phyloP scores from a whole-genome alignment of 345 rosid genomes.

The Gossypium longicalyx region DNA sequence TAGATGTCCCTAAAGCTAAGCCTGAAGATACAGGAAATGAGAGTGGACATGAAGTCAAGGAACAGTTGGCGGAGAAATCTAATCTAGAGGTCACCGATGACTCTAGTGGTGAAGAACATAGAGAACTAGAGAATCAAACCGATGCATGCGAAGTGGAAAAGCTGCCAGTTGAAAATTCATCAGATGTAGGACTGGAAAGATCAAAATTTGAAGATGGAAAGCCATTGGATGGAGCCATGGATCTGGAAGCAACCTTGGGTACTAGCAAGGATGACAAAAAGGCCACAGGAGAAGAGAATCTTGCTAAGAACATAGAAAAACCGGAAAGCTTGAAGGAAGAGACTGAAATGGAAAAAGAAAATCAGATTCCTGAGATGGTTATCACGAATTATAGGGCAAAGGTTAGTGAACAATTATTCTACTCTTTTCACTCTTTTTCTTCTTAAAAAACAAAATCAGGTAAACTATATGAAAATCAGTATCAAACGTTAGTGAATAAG shows the following conservation, averaged over 20 bases:
- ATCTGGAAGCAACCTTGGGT: background rate
- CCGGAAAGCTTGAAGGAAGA: conserved; percentile 21
- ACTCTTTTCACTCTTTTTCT: background rate
- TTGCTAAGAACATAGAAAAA: conserved; percentile 7
- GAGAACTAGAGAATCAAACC: background rate
- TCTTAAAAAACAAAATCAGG: background rate
- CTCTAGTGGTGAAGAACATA: conserved; percentile 12
- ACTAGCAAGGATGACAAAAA: conserved; percentile 5
- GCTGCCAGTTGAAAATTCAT: background rate
- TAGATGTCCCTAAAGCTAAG: conserved; percentile 16
- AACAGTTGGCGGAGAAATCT: conserved; percentile 14
- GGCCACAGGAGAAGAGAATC: conserved; percentile 16
- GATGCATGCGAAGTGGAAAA: background rate
- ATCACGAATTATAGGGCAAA: background rate
- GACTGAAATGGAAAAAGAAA: conserved; percentile 11
- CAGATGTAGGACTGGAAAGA: background rate
- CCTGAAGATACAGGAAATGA: conserved; percentile 8
- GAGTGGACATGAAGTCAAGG: conserved; percentile 5
- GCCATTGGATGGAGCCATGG: conserved; percentile 16
- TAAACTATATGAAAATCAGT: background rate
- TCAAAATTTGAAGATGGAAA: conserved; percentile 15
- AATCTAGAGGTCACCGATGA: conserved; percentile 9
- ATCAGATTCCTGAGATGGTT: background rate
- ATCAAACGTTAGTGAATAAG: background rate
- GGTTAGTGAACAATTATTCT: background rate